Conservation (phyloP, 2,329 filamentous ascomycete species). For the Exutisphaerella laricina region DNA sequence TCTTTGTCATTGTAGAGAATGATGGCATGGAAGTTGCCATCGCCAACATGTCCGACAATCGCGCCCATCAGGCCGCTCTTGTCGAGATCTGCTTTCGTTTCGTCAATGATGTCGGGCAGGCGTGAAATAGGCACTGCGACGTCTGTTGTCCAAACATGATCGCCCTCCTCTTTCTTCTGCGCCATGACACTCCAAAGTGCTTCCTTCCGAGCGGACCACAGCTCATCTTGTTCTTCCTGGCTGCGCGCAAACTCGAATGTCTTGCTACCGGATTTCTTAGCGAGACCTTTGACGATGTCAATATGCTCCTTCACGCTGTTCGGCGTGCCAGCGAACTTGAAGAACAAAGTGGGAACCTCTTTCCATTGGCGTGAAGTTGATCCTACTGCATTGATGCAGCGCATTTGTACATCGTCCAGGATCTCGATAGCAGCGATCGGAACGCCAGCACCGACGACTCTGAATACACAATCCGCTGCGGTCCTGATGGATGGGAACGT, state of each 20-base stretch:
- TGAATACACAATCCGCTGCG: conserved; percentile 73
- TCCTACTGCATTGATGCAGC: conserved; percentile 62
- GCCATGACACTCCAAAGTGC: conserved; percentile 69
- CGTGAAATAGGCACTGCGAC: conserved; percentile 70
- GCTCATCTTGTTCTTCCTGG: conserved; percentile 59
- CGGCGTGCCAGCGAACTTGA: conserved; percentile 67
- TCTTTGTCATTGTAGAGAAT: conserved; percentile 63
- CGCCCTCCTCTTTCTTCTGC: conserved; percentile 52
- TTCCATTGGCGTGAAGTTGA: conserved; percentile 61
- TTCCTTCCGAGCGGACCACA: conserved; percentile 72
- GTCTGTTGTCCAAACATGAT: conserved; percentile 73
- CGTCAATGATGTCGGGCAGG: conserved; percentile 68
- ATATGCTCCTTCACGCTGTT: conserved; percentile 74
- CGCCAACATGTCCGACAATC: conserved; percentile 69
- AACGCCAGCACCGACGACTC: conserved; percentile 73
- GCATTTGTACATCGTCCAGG: conserved; percentile 86
- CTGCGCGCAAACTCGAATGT: conserved; percentile 64
- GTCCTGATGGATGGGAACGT: conserved; percentile 61
- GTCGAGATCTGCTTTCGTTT: conserved; percentile 63
- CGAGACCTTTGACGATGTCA: conserved; percentile 56
- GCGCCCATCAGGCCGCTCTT: conserved; percentile 58
- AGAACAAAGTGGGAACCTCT: conserved; percentile 65
- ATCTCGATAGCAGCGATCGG: conserved; percentile 90
- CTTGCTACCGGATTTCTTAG: conserved; percentile 55
- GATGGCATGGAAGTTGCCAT: conserved; percentile 69